Conservation (phyloP, 108 stramenopile genomes). For the Nitzschia sp. region DNA sequence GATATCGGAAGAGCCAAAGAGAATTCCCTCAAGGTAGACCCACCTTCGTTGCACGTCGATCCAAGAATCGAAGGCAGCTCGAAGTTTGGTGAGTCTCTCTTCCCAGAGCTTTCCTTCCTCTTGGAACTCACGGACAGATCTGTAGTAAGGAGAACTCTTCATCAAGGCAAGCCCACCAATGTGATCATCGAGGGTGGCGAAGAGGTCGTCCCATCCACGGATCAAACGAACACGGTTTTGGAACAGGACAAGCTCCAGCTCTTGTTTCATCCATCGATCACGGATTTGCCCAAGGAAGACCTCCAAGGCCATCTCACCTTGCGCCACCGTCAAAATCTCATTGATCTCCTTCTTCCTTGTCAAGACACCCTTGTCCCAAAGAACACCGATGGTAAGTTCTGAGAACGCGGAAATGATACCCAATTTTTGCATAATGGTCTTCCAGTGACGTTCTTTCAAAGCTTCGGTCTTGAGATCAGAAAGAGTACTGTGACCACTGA, state of each 20-base stretch:
- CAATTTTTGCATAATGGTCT: constrained; percentile 77
- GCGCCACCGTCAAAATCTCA: constrained; percentile 89
- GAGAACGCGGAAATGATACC: constrained; percentile 66
- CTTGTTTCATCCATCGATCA: constrained; percentile 91
- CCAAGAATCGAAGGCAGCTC: constrained; percentile 93
- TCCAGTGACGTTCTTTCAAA: constrained; percentile 97
- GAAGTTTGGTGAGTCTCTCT: constrained; percentile 86
- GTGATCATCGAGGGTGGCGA: constrained; percentile 95
- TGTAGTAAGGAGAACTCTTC: constrained; percentile 93
- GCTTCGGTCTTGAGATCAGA: constrained; percentile 93
- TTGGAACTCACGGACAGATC: constrained; percentile 91
- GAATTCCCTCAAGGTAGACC: constrained; percentile 97
- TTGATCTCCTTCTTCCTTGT: constrained; percentile 81
- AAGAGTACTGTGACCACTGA: constrained; percentile 68
- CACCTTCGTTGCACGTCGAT: constrained; percentile 96
- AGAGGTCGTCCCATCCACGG: constrained; percentile 93
- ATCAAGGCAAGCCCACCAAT: constrained; percentile 88
- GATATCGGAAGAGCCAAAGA: constrained; percentile 93
- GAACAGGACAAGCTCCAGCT: constrained; percentile 91
- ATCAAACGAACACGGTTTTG: constrained; percentile 94
- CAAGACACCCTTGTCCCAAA: constrained; percentile 90
- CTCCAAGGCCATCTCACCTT: constrained; percentile 98
- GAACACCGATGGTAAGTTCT: constrained; percentile 88
- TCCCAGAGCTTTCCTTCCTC: constrained; percentile 96
- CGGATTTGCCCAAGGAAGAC: constrained; percentile 93